A percentile compares a stretch with the other conserved stretches of the same genome.
These are phyloP conservation scores for Neofusicoccum kwambonambiense DNA, from an alignment of 2,329 filamentous ascomycete species.

Conservation along the genomic window DNA sequence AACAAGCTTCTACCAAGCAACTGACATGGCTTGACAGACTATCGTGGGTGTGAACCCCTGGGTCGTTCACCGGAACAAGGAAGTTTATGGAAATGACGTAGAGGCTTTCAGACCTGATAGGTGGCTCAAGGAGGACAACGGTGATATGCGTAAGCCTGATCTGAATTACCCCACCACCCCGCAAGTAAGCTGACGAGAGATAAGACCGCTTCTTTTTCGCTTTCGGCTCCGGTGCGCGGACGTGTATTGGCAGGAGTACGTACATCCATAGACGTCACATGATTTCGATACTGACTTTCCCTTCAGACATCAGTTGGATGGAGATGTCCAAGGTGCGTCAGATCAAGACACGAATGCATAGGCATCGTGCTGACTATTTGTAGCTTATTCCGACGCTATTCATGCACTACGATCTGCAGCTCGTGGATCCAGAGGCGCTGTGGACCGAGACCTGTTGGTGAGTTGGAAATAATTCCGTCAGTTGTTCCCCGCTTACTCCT, in stretches of 20 bases:
- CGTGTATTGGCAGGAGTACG: conserved; percentile 28
- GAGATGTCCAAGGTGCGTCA: conserved; percentile 28
- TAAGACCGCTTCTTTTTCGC: conserved; percentile 33
- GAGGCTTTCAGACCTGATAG: conserved; percentile 46
- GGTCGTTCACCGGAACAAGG: conserved; percentile 42
- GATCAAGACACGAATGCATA: neutral
- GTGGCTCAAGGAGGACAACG: conserved; percentile 42
- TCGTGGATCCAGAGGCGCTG: conserved; percentile 30
- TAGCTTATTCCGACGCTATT: conserved; percentile 37
- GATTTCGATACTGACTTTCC: neutral
- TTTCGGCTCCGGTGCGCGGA: conserved; percentile 33
- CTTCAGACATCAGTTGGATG: conserved; percentile 34
- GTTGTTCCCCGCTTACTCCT: neutral
- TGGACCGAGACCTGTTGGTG: conserved; percentile 31
- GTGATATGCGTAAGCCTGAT: conserved; percentile 26
- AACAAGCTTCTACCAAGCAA: neutral
- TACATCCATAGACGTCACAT: neutral
- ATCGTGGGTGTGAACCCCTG: conserved; percentile 46
- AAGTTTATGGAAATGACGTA: conserved; percentile 41
- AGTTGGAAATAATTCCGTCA: neutral
- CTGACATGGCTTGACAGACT: neutral
- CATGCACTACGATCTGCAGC: conserved; percentile 33
- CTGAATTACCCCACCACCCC: neutral
- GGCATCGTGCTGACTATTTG: conserved; percentile 13
- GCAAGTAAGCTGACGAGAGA: conserved; percentile 17